Evolutionary conservation across 129 eudicot genomes (phyloP), one percentile per base, ranked within the genome.

Genomic region (Mikania micrantha): DNA sequence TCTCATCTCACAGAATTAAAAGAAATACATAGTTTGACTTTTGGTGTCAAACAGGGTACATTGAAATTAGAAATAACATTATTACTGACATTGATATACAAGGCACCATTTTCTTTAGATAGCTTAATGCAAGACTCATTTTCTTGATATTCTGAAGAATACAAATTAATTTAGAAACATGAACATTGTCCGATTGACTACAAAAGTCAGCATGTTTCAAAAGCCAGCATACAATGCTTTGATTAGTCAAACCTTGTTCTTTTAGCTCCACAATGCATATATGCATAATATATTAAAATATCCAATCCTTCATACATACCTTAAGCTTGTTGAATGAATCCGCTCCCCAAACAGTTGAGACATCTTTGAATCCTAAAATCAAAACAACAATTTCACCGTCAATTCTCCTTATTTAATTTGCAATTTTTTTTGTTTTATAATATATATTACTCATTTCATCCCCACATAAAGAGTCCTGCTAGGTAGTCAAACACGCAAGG

Each of bases 291-390:
- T 4, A 31, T 4, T 13, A 62, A 35, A 40, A 19, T 44, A 48
- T 50, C 22, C 28, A 49, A 53, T 9, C 40, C 3, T 32, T 10
- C 25, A 15, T 61, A 72, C 40, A 32, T 63, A 72, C 74, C 74
- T 53, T 67, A 44, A 34, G 65, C 54, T 75, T 27, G 48, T 74
- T 74, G 71, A 29, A 80, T 27, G 72, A 64, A 85, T 60, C 96
- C 95, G 45, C 73, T 74, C 53, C 95, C 98, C 84, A 92, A 68
- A 85, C 98, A 92, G 79, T 85, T 92, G 42, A 92, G 96, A 80
- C 98, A 92, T 12, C 82, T 75, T 69, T 92, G 98, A 67, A 92
- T 80, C 85, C 95, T 91, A 64, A 52, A 64, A 66, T 24, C 53
- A 77, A 68, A 63, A 59, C 12, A 16, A 68, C 41, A 62, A 52